Conservation (phyloP, 768 basidiomycete species). For the Postia placenta region DNA sequence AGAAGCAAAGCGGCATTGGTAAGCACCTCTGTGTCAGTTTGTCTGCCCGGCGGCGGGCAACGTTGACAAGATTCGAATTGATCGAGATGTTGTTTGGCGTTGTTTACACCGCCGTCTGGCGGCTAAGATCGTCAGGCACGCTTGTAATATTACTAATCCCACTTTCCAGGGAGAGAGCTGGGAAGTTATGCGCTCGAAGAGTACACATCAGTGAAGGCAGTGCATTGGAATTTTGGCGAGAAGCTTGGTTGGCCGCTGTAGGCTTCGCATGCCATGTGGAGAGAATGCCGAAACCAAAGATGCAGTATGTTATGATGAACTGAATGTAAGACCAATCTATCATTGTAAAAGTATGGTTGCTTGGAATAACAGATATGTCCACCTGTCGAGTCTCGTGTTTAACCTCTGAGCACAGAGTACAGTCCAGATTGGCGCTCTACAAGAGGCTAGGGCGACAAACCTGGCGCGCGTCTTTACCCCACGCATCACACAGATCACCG, state of each 20-base stretch:
- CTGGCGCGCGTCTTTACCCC: no score
- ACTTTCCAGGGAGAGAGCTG: conserved; percentile 69
- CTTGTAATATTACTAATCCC: not conserved
- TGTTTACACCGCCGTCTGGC: not conserved
- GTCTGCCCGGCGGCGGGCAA: not conserved
- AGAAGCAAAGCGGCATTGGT: conserved; percentile 89
- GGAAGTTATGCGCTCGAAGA: conserved; percentile 82
- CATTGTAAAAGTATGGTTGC: no score
- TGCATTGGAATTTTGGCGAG: conserved; percentile 88
- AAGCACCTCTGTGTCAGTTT: conserved; percentile 17
- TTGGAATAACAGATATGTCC: no score
- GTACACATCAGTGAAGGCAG: conserved; percentile 75
- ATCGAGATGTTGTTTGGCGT: not conserved
- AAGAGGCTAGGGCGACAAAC: no score
- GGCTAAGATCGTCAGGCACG: not conserved
- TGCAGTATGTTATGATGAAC: no score
- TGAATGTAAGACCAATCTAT: no score
- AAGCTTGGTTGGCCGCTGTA: conserved; percentile 74
- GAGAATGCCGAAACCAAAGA: no score
- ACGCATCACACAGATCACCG: no score
- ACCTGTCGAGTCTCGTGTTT: no score
- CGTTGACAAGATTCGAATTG: conserved; percentile 6
- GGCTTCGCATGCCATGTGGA: no score
- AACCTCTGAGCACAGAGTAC: no score
- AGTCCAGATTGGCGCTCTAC: no score